Conservation (phyloP, 2,329 filamentous ascomycete genomes). For the Madurella fahalii region DNA sequence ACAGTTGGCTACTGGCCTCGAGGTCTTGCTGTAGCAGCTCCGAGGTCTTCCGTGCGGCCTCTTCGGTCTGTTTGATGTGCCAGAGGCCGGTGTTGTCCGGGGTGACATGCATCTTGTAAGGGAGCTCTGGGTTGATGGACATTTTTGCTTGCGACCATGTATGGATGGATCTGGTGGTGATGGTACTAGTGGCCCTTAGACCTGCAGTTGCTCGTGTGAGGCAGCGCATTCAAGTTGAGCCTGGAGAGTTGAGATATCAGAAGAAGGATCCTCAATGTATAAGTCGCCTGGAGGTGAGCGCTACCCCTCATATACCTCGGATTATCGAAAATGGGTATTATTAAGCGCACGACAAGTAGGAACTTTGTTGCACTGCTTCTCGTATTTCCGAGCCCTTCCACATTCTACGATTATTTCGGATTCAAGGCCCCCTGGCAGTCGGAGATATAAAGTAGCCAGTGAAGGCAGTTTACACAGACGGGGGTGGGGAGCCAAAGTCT, state of each 20-base stretch:
- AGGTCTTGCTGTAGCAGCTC: slow-evolving; percentile 74
- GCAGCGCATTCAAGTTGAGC: slow-evolving; percentile 5
- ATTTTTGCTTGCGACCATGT: not conserved
- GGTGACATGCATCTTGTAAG: slow-evolving; percentile 45
- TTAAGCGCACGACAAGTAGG: too few species aligned
- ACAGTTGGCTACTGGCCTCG: slow-evolving; percentile 37
- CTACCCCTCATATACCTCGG: too few species aligned
- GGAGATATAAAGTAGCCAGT: too few species aligned
- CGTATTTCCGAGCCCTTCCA: too few species aligned
- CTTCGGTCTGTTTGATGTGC: slow-evolving; percentile 45
- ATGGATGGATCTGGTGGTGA: not conserved
- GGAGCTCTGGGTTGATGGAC: slow-evolving; percentile 39
- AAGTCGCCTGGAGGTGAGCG: not conserved
- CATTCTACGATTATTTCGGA: too few species aligned
- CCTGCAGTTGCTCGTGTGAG: not conserved
- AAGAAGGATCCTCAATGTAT: not conserved
- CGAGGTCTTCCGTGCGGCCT: slow-evolving; percentile 59
- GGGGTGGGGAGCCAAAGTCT: too few species aligned
- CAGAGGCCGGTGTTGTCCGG: slow-evolving; percentile 49
- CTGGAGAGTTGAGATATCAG: not conserved
- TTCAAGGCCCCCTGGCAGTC: too few species aligned
- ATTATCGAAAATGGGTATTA: too few species aligned
- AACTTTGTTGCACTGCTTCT: too few species aligned
- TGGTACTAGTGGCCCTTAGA: not conserved
- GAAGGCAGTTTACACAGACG: too few species aligned